Evolutionary conservation across 2,329 filamentous ascomycete species (phyloP).

Genomic region (Penicillium sp.): DNA sequence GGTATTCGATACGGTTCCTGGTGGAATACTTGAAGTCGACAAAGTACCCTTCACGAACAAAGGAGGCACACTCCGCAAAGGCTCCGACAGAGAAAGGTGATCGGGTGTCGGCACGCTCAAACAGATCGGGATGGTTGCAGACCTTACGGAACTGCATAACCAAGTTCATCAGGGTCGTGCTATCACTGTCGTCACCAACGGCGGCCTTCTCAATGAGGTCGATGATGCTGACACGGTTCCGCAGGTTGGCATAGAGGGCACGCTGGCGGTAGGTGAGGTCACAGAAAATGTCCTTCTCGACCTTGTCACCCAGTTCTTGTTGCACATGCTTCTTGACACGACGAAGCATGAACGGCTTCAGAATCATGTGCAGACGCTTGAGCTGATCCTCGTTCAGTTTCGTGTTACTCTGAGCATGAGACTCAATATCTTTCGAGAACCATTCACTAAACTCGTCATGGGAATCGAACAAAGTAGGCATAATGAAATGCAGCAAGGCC

Average conservation of each 20-base stretch:
- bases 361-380: constrained; percentile 95
- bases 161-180: constrained; percentile 95
- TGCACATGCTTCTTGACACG: constrained; percentile 99
- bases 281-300: constrained; percentile 94
- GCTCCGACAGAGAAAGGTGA: constrained; percentile 83
- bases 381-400: constrained; percentile 99
- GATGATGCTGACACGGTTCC: constrained; percentile 98
- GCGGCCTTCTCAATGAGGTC: constrained; percentile 98
- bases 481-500: constrained; percentile 98
- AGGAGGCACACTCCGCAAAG: constrained; percentile 94
- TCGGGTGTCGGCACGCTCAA: constrained; percentile 89
- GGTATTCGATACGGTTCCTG: constrained; percentile 82
- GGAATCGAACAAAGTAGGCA: constrained; percentile 91
- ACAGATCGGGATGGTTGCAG: constrained; percentile 96
- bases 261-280: constrained; percentile 95
- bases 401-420: constrained; percentile 98
- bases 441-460: constrained; percentile 61
- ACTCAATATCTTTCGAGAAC: constrained; percentile 76
- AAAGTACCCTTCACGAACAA: constrained; percentile 83
- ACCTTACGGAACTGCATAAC: constrained; percentile 99
- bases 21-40: constrained; percentile 87
- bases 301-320: constrained; percentile 98
- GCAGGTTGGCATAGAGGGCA: constrained; percentile 87
- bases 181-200: constrained; percentile 91
- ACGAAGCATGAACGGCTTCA: constrained; percentile 99